Evolutionary conservation across 805 yeast genomes (phyloP), one percentile per base, ranked within the genome.

Genomic region (Wickerhamomyces mucosus): DNA sequence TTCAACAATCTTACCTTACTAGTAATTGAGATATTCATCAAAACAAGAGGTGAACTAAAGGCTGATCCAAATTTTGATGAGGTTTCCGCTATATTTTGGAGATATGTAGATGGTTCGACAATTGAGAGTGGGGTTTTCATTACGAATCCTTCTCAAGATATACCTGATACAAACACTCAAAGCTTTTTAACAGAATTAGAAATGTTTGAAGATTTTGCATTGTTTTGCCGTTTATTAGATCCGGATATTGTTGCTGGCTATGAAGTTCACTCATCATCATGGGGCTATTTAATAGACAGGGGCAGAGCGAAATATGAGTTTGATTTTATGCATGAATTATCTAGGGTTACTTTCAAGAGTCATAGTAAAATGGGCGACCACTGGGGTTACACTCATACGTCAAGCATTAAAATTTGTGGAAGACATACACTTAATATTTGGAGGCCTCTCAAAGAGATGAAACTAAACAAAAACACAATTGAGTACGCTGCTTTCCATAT

Each of bases 161-260:
- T 35, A 3, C 34, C 39, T 2, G 15, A 31, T 7, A 6, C 18
- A 14, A 33, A 31, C 2, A 14, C 28, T 4, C n/a, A 24, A 19
- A 42, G 54, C 7, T 74, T 70, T 38, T 56, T 54, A 0, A 48
- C 57, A n/a, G 97, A 89, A 45, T 36, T 53, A 2, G 73, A 66
- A 6, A 61, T 83, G 72, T 50, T 86, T 2, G 58, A 64, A 7
- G 65, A 65, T 6, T 56, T 89, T 7, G 56, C 75, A 0, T 62
- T 66, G 2, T 40, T 79, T 12, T 75, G 83, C 0, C 67, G 74
- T 14, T 42, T 60, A 3, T 63, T 74, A 31, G 97, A 92, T 48
- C 96, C 97, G 0, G 98, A 92, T 51, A 72, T 92, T 19, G 48
- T 92, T 6, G 67, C 83, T 0, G 97, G 96, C 0, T 92, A 69